Conservation (phyloP, 306 rosid species). For the Lagenaria siceraria region DNA sequence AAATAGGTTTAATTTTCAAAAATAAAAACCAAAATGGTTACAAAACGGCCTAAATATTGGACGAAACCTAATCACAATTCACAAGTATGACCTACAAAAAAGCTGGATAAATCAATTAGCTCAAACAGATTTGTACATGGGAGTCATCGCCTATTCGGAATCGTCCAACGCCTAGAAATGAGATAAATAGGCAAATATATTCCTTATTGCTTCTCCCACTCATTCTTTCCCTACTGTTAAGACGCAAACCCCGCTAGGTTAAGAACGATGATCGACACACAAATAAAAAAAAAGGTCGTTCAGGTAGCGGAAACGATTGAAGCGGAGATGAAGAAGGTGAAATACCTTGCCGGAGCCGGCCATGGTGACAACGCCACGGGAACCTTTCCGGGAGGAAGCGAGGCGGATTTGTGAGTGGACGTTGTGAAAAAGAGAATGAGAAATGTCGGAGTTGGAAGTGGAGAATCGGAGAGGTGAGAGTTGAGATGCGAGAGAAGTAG, state of each 20-base stretch:
- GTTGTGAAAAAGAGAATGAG: slow-evolving; percentile 32
- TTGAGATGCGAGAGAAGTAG: slow-evolving; percentile 72
- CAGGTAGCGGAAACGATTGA: background rate
- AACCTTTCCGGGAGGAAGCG: slow-evolving; percentile 45
- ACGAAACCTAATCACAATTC: background rate
- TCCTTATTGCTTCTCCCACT: background rate
- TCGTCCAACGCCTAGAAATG: background rate
- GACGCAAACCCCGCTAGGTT: too few species aligned
- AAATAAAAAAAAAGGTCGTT: background rate
- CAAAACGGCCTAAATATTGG: background rate
- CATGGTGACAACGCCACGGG: slow-evolving; percentile 65
- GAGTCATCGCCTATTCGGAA: background rate
- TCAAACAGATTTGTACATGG: background rate
- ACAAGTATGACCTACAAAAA: background rate
- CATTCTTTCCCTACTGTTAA: background rate
- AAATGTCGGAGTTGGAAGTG: slow-evolving; percentile 28
- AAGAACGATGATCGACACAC: background rate
- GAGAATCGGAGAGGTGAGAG: slow-evolving; percentile 60
- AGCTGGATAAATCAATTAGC: background rate
- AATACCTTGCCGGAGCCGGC: slow-evolving; percentile 83
- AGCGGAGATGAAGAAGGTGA: background rate
- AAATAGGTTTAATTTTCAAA: too few species aligned
- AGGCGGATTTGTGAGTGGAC: slow-evolving; percentile 48
- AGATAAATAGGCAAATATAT: background rate
- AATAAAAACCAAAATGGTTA: too few species aligned